Conservation (phyloP, 176 grass and related monocot species). For the Juncus inflexus region DNA sequence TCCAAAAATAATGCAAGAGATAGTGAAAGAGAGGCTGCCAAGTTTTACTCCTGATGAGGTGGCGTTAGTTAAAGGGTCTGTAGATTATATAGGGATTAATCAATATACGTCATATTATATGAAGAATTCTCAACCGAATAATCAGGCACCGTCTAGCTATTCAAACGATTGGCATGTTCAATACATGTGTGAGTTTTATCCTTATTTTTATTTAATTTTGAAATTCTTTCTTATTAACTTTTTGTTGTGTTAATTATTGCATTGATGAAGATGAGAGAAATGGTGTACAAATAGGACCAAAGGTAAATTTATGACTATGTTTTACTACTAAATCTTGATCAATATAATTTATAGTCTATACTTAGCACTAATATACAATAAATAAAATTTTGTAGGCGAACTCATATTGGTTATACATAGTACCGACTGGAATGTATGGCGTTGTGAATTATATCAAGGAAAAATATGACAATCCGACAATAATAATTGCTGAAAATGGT, state of each 20-base stretch:
- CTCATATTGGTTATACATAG: slow-evolving; percentile 27
- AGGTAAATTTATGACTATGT: background rate
- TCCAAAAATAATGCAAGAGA: slow-evolving; percentile 46
- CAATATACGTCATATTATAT: slow-evolving; percentile 76
- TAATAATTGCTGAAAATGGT: slow-evolving; percentile 39
- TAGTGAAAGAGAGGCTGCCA: slow-evolving; percentile 50
- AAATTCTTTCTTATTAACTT: too few relatives aligned
- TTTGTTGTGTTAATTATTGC: too few relatives aligned
- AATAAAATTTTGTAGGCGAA: slow-evolving; percentile 6
- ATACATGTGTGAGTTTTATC: slow-evolving; percentile 50
- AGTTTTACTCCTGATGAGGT: slow-evolving; percentile 53
- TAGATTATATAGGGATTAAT: slow-evolving; percentile 67
- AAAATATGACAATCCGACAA: slow-evolving; percentile 26
- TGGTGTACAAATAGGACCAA: too few relatives aligned
- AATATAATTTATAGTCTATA: background rate
- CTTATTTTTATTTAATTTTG: too few relatives aligned
- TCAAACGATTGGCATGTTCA: slow-evolving; percentile 60
- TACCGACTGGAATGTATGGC: slow-evolving; percentile 26
- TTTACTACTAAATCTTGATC: background rate
- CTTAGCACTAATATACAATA: slow-evolving; percentile 3
- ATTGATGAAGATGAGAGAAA: too few relatives aligned
- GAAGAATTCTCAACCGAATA: slow-evolving; percentile 40
- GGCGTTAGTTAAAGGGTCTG: slow-evolving; percentile 64
- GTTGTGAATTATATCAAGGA: slow-evolving; percentile 34
- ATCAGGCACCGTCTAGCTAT: slow-evolving; percentile 40